Percentiles rank a stretch among this genome's conserved stretches.
These are phyloP conservation scores for Dothistroma septosporum DNA, from an alignment of 2,329 filamentous ascomycete species.

Conservation along the genomic window DNA sequence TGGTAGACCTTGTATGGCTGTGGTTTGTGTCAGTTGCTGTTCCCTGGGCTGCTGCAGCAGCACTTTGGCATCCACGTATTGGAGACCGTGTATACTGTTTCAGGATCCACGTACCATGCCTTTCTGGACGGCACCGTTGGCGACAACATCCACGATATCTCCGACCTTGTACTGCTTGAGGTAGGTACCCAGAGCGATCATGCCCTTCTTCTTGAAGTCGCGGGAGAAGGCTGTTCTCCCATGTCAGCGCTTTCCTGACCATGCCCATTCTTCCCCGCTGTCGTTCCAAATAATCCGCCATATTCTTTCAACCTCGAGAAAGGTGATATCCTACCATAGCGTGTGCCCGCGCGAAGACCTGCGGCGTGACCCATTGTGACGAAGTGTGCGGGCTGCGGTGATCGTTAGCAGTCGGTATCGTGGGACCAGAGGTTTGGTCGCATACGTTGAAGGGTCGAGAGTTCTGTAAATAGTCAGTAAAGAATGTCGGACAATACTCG, in stretches of 20 bases:
- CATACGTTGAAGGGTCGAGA: conserved; percentile 12
- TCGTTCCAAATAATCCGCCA: conserved; percentile 8
- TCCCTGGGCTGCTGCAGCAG: not conserved
- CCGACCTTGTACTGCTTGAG: conserved; percentile 94
- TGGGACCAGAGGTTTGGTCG: not conserved
- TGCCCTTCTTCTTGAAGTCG: conserved; percentile 91
- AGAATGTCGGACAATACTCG: too few relatives aligned
- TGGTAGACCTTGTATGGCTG: conserved; percentile 98
- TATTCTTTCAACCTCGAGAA: conserved; percentile 7
- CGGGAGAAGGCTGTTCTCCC: conserved; percentile 67
- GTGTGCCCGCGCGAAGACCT: conserved; percentile 43
- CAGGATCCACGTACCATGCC: conserved; percentile 60
- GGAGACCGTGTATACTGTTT: conserved; percentile 3
- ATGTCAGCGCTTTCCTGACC: conserved; percentile 20
- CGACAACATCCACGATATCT: conserved; percentile 98
- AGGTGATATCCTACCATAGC: conserved; percentile 36
- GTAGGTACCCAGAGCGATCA: conserved; percentile 92
- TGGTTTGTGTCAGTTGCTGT: conserved; percentile 10
- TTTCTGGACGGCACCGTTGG: conserved; percentile 98
- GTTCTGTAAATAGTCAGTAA: conserved; percentile 13
- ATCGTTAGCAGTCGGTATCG: conserved; percentile 15
- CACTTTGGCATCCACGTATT: not conserved
- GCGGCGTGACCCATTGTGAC: conserved; percentile 53
- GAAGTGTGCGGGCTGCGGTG: conserved; percentile 25
- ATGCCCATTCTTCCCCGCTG: conserved; percentile 7